phyloP scores from a whole-genome alignment of 352 stramenopile species.

The Plasmopara halstedii region DNA sequence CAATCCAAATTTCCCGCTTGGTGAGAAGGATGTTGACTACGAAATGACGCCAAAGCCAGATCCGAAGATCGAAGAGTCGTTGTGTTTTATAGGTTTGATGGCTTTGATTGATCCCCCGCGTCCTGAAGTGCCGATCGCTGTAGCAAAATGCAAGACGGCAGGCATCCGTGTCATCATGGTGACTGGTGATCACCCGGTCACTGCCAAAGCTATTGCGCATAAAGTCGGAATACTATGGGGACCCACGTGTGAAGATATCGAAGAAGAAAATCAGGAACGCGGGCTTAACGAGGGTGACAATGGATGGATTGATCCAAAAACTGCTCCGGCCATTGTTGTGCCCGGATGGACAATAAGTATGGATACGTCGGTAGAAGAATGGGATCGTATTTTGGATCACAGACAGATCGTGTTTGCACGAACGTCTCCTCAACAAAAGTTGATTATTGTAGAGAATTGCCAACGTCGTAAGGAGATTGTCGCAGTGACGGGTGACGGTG shows the following conservation, averaged over 20 bases:
- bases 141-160: conserved; percentile 89
- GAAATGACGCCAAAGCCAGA: conserved; percentile 53
- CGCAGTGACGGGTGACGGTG: conserved; percentile 95
- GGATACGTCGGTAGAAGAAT: conserved; percentile 71
- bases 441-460: conserved; percentile 93
- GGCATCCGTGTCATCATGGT: conserved; percentile 94
- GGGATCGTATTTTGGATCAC: conserved; percentile 79
- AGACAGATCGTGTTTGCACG: conserved; percentile 94
- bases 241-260: conserved; percentile 77
- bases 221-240: conserved; percentile 91
- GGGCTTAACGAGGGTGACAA: conserved; percentile 50
- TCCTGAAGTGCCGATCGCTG: conserved; percentile 75
- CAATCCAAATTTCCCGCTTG: conserved; percentile 76
- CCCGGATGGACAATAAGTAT: conserved; percentile 76
- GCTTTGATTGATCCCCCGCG: conserved; percentile 94
- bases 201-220: conserved; percentile 90
- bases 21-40: conserved; percentile 81
- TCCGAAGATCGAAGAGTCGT: conserved; percentile 62
- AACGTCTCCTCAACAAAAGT: conserved; percentile 91
- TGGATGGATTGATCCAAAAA: conserved; percentile 67
- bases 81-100: conserved; percentile 93
- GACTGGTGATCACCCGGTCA: conserved; percentile 90
- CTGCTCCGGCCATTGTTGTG: conserved; percentile 74
- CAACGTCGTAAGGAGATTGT: conserved; percentile 84
- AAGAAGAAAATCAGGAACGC: conserved; percentile 61